Conservation (phyloP, 441 rosid genomes). For the Metrosideros polymorpha region DNA sequence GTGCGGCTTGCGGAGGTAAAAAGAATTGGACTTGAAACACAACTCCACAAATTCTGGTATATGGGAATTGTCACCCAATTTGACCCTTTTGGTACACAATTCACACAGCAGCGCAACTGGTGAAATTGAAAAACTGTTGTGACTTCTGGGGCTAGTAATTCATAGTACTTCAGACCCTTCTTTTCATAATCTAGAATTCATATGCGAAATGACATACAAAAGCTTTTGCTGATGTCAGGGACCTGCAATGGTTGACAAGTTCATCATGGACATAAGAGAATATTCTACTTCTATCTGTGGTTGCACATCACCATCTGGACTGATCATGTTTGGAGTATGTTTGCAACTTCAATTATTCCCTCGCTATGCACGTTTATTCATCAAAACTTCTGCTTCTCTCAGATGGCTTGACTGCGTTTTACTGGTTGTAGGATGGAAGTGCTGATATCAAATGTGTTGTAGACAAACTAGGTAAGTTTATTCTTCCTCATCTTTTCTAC, state of each 20-base stretch:
- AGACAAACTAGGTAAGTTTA: slow-evolving; percentile 59
- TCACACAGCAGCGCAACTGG: background rate
- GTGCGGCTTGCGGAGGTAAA: slow-evolving; percentile 3
- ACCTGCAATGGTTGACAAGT: slow-evolving; percentile 28
- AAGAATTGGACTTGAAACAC: background rate
- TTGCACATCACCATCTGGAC: slow-evolving; percentile 42
- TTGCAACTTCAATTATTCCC: slow-evolving; percentile 1
- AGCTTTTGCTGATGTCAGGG: slow-evolving; percentile 20
- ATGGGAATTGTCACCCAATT: background rate
- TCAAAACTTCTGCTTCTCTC: background rate
- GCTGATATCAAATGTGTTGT: slow-evolving; percentile 33
- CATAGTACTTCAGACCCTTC: background rate
- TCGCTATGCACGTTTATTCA: background rate
- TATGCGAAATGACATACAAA: background rate
- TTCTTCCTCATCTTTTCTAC: background rate
- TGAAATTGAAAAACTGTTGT: background rate
- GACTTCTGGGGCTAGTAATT: background rate
- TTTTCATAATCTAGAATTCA: background rate
- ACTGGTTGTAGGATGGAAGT: slow-evolving; percentile 29
- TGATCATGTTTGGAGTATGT: slow-evolving; percentile 71
- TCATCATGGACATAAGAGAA: slow-evolving; percentile 52
- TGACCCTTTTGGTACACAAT: background rate
- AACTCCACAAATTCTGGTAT: background rate
- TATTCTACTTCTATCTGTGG: slow-evolving; percentile 43
- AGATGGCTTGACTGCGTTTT: background rate